Evolutionary conservation across 2,329 filamentous ascomycete species (phyloP).

Genomic region (Thelonectria rubi): DNA sequence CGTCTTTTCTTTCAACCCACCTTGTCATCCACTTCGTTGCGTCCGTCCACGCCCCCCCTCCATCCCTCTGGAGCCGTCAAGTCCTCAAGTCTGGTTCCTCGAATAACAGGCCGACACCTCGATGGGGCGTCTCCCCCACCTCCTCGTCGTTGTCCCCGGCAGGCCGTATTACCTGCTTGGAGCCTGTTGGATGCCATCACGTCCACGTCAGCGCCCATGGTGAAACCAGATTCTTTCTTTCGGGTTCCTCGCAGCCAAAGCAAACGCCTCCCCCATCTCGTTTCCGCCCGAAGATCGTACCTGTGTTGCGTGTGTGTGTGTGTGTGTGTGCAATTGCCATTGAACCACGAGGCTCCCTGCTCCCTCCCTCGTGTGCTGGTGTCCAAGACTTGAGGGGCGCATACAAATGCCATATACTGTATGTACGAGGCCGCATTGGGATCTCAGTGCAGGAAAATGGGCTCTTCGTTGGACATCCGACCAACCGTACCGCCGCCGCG

Average conservation of each 20-base stretch:
- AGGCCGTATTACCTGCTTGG: not conserved
- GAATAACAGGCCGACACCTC: slow-evolving; percentile 18
- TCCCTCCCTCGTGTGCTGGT: no score
- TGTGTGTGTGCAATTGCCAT: not conserved
- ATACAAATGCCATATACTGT: not conserved
- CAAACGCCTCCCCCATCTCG: not conserved
- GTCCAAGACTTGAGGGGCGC: no score
- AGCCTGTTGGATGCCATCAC: slow-evolving; percentile 28
- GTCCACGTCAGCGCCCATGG: slow-evolving; percentile 35
- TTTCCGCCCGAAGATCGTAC: no score
- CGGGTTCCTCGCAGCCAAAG: slow-evolving; percentile 11
- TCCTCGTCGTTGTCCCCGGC: slow-evolving; percentile 4
- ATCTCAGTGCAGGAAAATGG: slow-evolving; percentile 9
- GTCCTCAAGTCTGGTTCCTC: slow-evolving; percentile 1
- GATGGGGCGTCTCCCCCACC: not conserved
- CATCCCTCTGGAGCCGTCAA: not conserved
- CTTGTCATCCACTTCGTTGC: not conserved
- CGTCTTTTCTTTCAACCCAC: not conserved
- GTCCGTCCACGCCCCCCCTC: not conserved
- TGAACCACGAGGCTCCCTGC: not conserved
- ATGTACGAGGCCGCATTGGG: slow-evolving; percentile 16
- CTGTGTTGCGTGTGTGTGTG: not conserved
- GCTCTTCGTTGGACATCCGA: slow-evolving; percentile 3
- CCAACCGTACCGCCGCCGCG: slow-evolving; percentile 19
- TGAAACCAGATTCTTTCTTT: slow-evolving; percentile 26